Evolutionary conservation across 148 eudicot genomes (phyloP), one percentile per base, ranked within the genome.

Genomic region (Oxyria digyna): DNA sequence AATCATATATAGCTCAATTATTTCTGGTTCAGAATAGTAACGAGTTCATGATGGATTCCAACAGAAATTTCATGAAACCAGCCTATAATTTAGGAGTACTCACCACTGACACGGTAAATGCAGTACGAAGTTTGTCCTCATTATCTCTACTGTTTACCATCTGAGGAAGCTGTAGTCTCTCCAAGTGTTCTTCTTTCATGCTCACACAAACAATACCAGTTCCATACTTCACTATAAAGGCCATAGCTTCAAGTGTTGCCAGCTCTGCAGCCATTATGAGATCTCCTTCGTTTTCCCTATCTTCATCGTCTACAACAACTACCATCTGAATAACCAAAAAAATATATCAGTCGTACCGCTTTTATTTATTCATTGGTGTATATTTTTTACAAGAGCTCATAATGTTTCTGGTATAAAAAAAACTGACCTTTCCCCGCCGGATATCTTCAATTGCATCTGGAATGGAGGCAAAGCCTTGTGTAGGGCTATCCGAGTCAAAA

Each of bases 401-500:
- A n/a, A n/a, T n/a, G n/a, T n/a, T n/a, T n/a, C 20, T 59, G n/a
- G 29, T 59, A 59, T 59, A n/a, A 29, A 35, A 8, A 27, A 71
- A 48, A 52, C 83, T 57, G 75, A 89, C 99, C 99, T 88, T 94
- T 82, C 99, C 99, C 62, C 84, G 80, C 42, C 87, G 87, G 72
- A 94, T 85, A 77, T 94, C 99, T 84, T 94, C 93, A 37, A 94
- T 84, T 42, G 99, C 99, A 70, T 90, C 99, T 20, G 85, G 80
- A 33, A 94, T 80, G n/a, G 95, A 86, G 48, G 97, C 81, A 85
- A 94, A 88, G 15, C 96, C 97, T 78, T 74, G 57, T 5, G 91
- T 81, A 3, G 96, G 96, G 50, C 54, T 68, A 75, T 90, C 97
- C 67, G 90, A 74, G 76, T 84, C 95, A 69, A 70, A 93, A 70